Evolutionary conservation across 1,284 basidiomycete species (phyloP), one percentile per base, ranked within the genome.

Genomic region (Heterobasidion annosum): DNA sequence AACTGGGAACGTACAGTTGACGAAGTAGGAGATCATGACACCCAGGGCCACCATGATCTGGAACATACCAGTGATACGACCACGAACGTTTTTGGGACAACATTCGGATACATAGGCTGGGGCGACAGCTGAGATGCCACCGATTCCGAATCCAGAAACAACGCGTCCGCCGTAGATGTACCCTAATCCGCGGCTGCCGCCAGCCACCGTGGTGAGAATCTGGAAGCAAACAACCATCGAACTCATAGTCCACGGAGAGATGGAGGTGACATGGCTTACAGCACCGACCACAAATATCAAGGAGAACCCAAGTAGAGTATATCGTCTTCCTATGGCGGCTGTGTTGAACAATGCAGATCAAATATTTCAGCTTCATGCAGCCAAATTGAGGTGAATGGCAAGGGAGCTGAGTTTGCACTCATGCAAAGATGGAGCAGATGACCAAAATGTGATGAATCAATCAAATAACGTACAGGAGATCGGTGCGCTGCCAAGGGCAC

Each of bases 51-150:
- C 87, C 78, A 91, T 84, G 67, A 93, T 82, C 65, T 93, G 90
- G 76, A 92, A 91, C 33, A 88, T 64, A 45, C 87, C 85, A 0
- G 85, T 85, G 50, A 87, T 83, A 34, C 85, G 77, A 12, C 85
- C 85, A 51, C 84, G 75, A 25, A 85, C 85, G 34, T 85, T 76
- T 65, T 89, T 90, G 5, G 89, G 89, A 0, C 82, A 78, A 64
- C 88, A 90, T 66, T 91, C 89, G 1, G 85, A 84, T 2, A 91
- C 87, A 62, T 81, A 91, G 0, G 88, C 81, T 8, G 89, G 89
- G 8, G 85, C 76, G 2, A 89, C 82, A 62, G 78, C 77, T 0
- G 78, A 84, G 52, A 85, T 83, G 15, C 72, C 82, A 54, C 83
- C 86, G 52, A 90, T 81, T 32, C 86, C 86, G 25, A 89, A 55